Base-by-base conservation (phyloP, 2,329 filamentous ascomycete species). In the Leptographium procerum region DNA sequence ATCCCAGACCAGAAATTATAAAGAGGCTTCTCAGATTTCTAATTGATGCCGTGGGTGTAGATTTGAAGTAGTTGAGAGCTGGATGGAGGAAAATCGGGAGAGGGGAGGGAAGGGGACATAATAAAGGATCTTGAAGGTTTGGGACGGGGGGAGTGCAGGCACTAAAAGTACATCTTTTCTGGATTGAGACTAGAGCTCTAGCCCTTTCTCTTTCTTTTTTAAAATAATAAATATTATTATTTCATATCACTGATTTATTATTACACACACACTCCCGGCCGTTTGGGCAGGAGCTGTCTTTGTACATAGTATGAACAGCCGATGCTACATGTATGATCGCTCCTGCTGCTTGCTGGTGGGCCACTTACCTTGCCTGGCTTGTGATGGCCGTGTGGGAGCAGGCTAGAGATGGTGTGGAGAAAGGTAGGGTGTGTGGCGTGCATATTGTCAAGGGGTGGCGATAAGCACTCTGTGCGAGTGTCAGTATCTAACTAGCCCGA, bases 41-140 rank as follows among this genome's bases (percentile, higher is more conserved):
- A n/a, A 43, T 5, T 14, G n/a, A 29, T 29, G 22, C 33, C 34
- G 52, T 54, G 33, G 28, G 19, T 34, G 34, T 29, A 65, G 66
- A 60, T 71, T 19, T 8, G 52, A 22, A 43, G 52, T 16, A 24
- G 36, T 19, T n/a, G 33, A 24, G 33, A 55, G 36, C 16, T 43
- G 34, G 57, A 28, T 14, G 29, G 10, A 55, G 26, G 47, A 28
- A 55, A 50, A n/a, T 36, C 14, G 34, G 48, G 22, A 48, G 53
- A 55, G 19, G 33, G 22, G 29, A 24, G 19, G n/a, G 14, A 55
- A 24, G 28, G 29, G 54, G 19, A 33, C 54, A 53, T 26, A 33
- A n/a, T 34, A 52, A 52, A 52, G 31, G 24, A 52, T 50, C 11
- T 28, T n/a, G 36, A 47, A 33, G 24, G 34, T n/a, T 31, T 45